A percentile compares a stretch with the other conserved stretches of the same genome.
Evolutionary conservation across 345 rosid genomes (phyloP).

Genomic region (Boechera retrofracta): DNA sequence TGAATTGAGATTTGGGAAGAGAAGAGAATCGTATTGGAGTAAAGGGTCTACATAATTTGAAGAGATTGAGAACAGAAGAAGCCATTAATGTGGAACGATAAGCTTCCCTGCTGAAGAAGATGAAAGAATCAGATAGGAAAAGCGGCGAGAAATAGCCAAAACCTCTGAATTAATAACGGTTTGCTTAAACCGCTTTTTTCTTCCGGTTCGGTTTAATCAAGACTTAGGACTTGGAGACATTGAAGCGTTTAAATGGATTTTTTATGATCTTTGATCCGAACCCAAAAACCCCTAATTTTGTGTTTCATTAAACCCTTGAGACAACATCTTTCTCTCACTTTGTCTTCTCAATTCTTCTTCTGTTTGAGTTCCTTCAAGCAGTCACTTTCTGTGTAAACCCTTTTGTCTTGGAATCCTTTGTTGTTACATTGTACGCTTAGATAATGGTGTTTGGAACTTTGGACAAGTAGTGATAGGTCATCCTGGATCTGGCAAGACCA

Average conservation of each 20-base stretch:
- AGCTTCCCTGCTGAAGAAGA: constrained; percentile 13
- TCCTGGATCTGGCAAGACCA: constrained; percentile 97
- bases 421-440: neutral
- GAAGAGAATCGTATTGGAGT: constrained; percentile 50
- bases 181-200: constrained; percentile 15
- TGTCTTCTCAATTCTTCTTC: too few species aligned
- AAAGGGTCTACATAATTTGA: constrained; percentile 58
- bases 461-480: constrained; percentile 88
- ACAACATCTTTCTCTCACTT: too few species aligned
- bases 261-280: too few species aligned
- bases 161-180: constrained; percentile 23
- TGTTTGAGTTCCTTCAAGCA: too few species aligned
- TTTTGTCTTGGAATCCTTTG: neutral
- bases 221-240: neutral
- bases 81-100: constrained; percentile 54
- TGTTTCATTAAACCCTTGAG: too few species aligned
- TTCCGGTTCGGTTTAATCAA: constrained; percentile 31
- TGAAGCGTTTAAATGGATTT: neutral
- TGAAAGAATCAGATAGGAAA: constrained; percentile 34
- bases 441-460: constrained; percentile 58
- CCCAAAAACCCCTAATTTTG: too few species aligned
- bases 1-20: constrained; percentile 39
- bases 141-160: constrained; percentile 38
- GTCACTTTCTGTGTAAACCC: neutral
- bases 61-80: constrained; percentile 54